Percentiles rank a stretch among this genome's conserved stretches.
Conservation (phyloP, 345 rosid genomes). For the Anastatica hierochuntica region DNA sequence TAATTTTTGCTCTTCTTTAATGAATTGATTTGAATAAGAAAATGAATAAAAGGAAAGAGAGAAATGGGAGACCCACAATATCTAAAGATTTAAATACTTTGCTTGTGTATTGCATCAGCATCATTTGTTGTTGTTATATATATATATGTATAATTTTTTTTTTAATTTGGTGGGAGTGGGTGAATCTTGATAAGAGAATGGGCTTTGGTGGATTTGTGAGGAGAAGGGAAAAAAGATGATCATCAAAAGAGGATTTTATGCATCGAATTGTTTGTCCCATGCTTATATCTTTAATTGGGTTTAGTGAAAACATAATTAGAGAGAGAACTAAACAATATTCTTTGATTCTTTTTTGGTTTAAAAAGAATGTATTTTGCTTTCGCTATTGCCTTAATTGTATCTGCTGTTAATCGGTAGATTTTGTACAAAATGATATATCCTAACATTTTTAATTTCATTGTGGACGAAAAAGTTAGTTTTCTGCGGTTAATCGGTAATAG, state of each 20-base stretch:
- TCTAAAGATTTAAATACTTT: conserved; percentile 28
- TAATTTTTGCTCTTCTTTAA: conserved; percentile 16
- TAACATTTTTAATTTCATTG: too few relatives aligned
- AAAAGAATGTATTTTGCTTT: conserved; percentile 14
- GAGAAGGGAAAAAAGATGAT: neutral
- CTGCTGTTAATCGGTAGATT: too few relatives aligned
- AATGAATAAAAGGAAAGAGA: conserved; percentile 17
- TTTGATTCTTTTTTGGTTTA: neutral
- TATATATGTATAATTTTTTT: neutral
- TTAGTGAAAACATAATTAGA: conserved; percentile 22
- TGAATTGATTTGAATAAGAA: too few relatives aligned
- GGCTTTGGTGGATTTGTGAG: conserved; percentile 10
- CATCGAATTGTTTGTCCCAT: conserved; percentile 17
- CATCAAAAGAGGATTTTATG: conserved; percentile 13
- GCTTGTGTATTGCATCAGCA: conserved; percentile 24
- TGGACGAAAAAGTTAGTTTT: too few relatives aligned
- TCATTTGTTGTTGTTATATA: conserved; percentile 21
- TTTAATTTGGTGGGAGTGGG: conserved; percentile 23
- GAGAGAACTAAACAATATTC: conserved; percentile 2
- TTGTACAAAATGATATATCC: too few relatives aligned
- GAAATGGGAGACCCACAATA: conserved; percentile 50
- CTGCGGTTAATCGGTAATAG: too few relatives aligned
- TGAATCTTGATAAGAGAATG: conserved; percentile 21
- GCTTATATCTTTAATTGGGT: conserved; percentile 20
- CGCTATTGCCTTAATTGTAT: neutral